These are phyloP conservation scores for Solanum etuberosum DNA, from an alignment of 257 asterid genomes.

Conservation along the genomic window DNA sequence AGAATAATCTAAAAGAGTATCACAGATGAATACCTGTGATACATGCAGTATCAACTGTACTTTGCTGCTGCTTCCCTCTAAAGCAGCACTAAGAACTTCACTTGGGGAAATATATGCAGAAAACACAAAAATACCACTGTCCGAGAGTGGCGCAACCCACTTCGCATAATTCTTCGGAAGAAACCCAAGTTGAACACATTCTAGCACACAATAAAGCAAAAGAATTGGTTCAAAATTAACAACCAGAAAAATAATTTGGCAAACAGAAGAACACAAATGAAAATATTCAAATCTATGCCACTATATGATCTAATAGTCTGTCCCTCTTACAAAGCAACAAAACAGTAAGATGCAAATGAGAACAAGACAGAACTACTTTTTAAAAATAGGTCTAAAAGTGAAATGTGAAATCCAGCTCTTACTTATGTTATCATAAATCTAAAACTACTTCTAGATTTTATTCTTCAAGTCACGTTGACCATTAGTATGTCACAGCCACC, in stretches of 20 bases:
- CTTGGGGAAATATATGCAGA: conserved; percentile 66
- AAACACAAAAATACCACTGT: conserved; percentile 58
- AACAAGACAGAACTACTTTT: not conserved
- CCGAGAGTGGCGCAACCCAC: conserved; percentile 87
- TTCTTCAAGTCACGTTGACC: not conserved
- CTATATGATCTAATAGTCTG: not conserved
- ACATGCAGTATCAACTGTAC: conserved; percentile 52
- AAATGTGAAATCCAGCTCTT: not conserved
- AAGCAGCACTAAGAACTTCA: conserved; percentile 75
- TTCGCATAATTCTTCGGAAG: conserved; percentile 63
- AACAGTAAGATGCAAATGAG: not conserved
- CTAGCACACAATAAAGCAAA: conserved; percentile 15
- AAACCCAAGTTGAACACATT: conserved; percentile 74
- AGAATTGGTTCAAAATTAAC: not conserved
- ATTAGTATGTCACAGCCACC: not conserved
- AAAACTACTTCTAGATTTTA: not conserved
- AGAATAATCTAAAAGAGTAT: not conserved
- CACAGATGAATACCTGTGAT: conserved; percentile 34
- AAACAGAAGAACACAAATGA: not conserved
- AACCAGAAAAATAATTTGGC: not conserved
- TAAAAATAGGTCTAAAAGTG: not conserved
- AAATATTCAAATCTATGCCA: not conserved
- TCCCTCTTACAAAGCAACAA: not conserved
- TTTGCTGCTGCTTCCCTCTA: conserved; percentile 68
- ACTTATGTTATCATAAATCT: not conserved